Percentiles rank a stretch among this genome's conserved stretches.
Conservation (phyloP, 2,329 filamentous ascomycete species). For the Ascocoryne sarcoides region DNA sequence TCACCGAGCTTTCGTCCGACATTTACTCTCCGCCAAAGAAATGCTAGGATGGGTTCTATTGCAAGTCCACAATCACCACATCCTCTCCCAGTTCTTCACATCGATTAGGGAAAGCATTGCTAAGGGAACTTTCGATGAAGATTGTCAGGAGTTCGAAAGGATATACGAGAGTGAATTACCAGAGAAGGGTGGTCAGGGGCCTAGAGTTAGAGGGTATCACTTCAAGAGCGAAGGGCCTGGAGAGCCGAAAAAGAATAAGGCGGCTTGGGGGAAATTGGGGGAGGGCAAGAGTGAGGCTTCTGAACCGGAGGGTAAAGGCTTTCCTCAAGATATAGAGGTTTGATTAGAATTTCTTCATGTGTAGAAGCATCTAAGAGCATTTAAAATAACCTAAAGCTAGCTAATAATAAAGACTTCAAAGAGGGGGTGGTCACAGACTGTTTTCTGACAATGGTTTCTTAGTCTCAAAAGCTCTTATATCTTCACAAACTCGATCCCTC, state of each 20-base stretch:
- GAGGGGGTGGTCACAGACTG: too few relatives aligned
- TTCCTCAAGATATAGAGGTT: too few relatives aligned
- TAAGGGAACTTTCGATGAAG: slow-evolving; percentile 48
- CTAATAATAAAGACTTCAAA: too few relatives aligned
- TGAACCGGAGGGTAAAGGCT: too few relatives aligned
- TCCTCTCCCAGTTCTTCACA: slow-evolving; percentile 64
- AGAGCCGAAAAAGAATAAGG: slow-evolving; percentile 58
- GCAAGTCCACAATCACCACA: slow-evolving; percentile 81
- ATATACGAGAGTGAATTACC: slow-evolving; percentile 66
- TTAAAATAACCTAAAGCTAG: too few relatives aligned
- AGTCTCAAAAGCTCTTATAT: too few relatives aligned
- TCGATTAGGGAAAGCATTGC: slow-evolving; percentile 58
- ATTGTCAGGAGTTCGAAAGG: slow-evolving; percentile 34
- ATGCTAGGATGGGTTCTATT: slow-evolving; percentile 95
- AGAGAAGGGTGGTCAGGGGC: slow-evolving; percentile 64
- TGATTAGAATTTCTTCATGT: too few relatives aligned
- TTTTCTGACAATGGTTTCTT: too few relatives aligned
- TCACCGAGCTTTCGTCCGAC: slow-evolving; percentile 79
- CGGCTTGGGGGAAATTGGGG: slow-evolving; percentile 53
- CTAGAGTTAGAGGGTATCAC: slow-evolving; percentile 74
- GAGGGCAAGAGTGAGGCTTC: too few relatives aligned
- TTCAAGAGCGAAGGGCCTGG: slow-evolving; percentile 58
- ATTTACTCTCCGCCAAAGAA: slow-evolving; percentile 82
- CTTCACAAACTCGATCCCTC: too few relatives aligned
- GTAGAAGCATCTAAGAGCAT: too few relatives aligned